A percentile compares a stretch with the other conserved stretches of the same genome.
phyloP scores from a whole-genome alignment of 306 rosid species.

The Myrica gale region DNA sequence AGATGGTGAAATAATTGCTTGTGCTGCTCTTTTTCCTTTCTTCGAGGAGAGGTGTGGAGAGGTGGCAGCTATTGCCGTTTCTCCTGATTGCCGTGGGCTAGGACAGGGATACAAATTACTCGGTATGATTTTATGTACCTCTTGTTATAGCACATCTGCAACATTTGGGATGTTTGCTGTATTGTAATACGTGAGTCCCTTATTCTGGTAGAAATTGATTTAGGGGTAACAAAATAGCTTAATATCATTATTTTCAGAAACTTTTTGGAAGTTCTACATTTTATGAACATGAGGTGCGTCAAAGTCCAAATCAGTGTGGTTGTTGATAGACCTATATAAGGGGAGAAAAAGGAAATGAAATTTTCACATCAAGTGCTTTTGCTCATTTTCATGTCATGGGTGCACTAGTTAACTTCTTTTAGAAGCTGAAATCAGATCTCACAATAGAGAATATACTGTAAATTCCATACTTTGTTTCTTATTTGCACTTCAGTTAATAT shows the following conservation, averaged over 20 bases:
- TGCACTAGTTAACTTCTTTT: no score
- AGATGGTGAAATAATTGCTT: conserved; percentile 96
- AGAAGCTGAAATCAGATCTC: no score
- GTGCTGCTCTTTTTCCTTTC: conserved; percentile 85
- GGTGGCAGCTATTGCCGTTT: conserved; percentile 92
- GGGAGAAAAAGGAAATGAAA: neutral
- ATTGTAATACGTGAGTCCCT: neutral
- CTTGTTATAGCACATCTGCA: conserved; percentile 4
- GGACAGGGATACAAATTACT: conserved; percentile 98
- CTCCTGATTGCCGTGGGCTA: conserved; percentile 89
- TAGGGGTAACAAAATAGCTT: neutral
- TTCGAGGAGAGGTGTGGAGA: conserved; percentile 82
- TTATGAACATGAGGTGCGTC: neutral
- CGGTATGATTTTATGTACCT: conserved; percentile 50
- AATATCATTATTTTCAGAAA: neutral
- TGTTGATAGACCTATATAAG: neutral
- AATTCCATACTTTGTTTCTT: no score
- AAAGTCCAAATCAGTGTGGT: neutral
- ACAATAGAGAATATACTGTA: no score
- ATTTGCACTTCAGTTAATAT: no score
- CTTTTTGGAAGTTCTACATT: neutral
- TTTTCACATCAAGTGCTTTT: neutral
- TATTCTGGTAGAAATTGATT: neutral
- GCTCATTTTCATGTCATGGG: neutral
- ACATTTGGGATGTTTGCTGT: neutral